Base-by-base conservation (phyloP, 345 rosid species). In the Eucalyptus pumila region DNA sequence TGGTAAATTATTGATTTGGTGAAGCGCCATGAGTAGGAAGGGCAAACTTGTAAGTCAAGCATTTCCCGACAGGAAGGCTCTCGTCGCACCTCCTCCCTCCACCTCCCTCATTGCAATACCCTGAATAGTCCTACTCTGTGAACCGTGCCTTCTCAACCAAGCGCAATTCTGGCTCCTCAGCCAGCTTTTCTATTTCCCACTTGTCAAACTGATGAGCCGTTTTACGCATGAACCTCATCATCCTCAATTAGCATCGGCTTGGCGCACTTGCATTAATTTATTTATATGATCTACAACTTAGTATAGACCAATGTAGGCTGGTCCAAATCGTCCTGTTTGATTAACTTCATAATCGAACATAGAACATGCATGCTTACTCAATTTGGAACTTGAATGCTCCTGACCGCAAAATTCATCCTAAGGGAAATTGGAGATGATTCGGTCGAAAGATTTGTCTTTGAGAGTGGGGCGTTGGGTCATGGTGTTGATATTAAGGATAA, bases 161-260 rank as follows among this genome's bases (percentile, higher is more conserved):
- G 50, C 51, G 47, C 49, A 44, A 15, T 30, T 16, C 86, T 44
- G 80, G 90, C 34, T 90, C 89, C 7, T 85, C 65, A 14, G 94
- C 86, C 96, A 94, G 50, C 6, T 62, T 44, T 89, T 37, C 88
- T 32, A 95, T 88, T 56, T 93, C 87, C 96, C 95, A 95, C 26
- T 24, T n/a, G 15, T 45, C 44, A 81, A 92, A 96, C 51, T 95
- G 97, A 86, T 93, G 54, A 27, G 91, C 88, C 3, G 92, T 93
- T 89, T 94, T 94, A 87, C 58, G 94, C 89, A 56, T 95, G 97
- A 52, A 94, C 91, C 88, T 96, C 96, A 13, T 96, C 96, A 19
- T 90, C 88, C 32, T 86, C 87, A 23, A 80, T 47, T 69, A 95
- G 85, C 92, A 95, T 87, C 56, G 87, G 44, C 60, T 87, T 87